A percentile compares a stretch with the other conserved stretches of the same genome.
Evolutionary conservation across 805 yeast genomes (phyloP).

Genomic region (Saturnispora sanitii): DNA sequence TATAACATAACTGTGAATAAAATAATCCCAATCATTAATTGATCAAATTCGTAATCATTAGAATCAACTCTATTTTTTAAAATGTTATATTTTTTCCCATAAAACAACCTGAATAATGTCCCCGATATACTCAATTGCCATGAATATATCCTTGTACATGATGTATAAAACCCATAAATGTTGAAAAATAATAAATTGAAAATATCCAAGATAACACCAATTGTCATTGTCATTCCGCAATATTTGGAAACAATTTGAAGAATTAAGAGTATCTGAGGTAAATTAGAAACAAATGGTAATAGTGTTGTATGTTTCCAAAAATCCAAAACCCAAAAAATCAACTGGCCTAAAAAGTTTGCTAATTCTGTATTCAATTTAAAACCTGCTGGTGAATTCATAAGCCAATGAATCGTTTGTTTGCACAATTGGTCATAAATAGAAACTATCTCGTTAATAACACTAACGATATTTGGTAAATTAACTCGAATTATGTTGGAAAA

Average conservation of each 20-base stretch:
- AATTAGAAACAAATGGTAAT: slow-evolving; percentile 9
- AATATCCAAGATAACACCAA: slow-evolving; percentile 59
- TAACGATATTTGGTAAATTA: slow-evolving; percentile 14
- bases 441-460: slow-evolving; percentile 18
- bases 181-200: slow-evolving; percentile 58
- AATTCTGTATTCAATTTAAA: slow-evolving; percentile 82
- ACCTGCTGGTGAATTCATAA: slow-evolving; percentile 89
- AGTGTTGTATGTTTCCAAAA: slow-evolving; percentile 40
- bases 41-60: slow-evolving; percentile 77
- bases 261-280: slow-evolving; percentile 12
- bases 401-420: slow-evolving; percentile 48
- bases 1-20: slow-evolving; percentile 72
- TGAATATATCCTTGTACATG: slow-evolving; percentile 68
- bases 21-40: slow-evolving; percentile 78
- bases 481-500: slow-evolving; percentile 36
- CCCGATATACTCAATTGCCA: slow-evolving; percentile 60
- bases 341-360: slow-evolving; percentile 75
- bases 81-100: slow-evolving; percentile 82
- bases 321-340: slow-evolving; percentile 75
- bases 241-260: slow-evolving; percentile 15
- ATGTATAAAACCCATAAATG: slow-evolving; percentile 63
- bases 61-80: slow-evolving; percentile 80
- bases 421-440: slow-evolving; percentile 23
- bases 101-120: slow-evolving; percentile 73
- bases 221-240: slow-evolving; percentile 58